Evolutionary conservation across 345 rosid genomes (phyloP).

Genomic region (Turnera subulata): DNA sequence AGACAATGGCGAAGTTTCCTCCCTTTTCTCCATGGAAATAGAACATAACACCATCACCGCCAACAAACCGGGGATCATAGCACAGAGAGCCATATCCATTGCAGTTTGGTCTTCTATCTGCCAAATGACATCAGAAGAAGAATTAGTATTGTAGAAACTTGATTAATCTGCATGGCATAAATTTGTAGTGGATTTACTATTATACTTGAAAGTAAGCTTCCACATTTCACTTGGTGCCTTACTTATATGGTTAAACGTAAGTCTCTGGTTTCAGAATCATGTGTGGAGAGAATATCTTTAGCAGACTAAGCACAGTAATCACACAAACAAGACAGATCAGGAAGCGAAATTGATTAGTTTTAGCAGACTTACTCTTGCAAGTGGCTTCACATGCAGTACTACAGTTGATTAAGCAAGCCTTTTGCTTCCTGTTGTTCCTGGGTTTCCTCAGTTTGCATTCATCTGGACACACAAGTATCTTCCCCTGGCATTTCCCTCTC

Average conservation of each 20-base stretch:
- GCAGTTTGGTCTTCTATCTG: slow-evolving; percentile 75
- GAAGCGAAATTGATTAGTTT: not conserved
- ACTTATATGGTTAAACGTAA: too few species aligned
- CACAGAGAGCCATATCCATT: slow-evolving; percentile 79
- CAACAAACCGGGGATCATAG: slow-evolving; percentile 75
- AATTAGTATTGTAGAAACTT: not conserved
- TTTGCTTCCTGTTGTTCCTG: slow-evolving; percentile 37
- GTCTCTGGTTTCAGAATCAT: too few species aligned
- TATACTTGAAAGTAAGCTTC: too few species aligned
- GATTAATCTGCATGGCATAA: not conserved
- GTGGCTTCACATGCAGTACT: slow-evolving; percentile 83
- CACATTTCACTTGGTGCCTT: too few species aligned
- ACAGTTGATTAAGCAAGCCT: slow-evolving; percentile 69
- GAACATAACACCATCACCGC: slow-evolving; percentile 89
- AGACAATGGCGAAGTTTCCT: slow-evolving; percentile 80
- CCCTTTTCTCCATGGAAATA: slow-evolving; percentile 85
- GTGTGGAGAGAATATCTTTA: too few species aligned
- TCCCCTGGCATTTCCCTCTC: slow-evolving; percentile 43
- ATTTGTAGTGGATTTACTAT: too few species aligned
- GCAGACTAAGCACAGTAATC: too few species aligned
- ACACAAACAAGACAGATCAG: too few species aligned
- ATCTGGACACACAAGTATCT: slow-evolving; percentile 58
- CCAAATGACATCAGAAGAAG: not conserved
- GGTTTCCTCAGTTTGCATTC: slow-evolving; percentile 76
- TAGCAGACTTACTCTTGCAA: slow-evolving; percentile 56